Base-by-base conservation (phyloP, 2,329 filamentous ascomycete genomes). In the Pseudogymnoascus sp. region DNA sequence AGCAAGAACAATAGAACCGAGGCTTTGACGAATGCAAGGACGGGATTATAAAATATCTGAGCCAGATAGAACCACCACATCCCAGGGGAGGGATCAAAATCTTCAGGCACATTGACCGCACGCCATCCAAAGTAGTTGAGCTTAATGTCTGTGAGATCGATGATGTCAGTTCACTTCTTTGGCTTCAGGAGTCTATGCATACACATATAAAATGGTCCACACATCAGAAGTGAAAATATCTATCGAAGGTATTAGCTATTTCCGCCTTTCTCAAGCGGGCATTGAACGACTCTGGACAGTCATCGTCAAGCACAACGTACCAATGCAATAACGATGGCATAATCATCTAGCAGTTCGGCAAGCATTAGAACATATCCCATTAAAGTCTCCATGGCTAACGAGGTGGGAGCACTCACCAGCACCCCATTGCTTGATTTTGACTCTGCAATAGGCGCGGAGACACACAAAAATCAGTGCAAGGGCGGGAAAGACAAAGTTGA, bases 1-100 rank as follows among this genome's bases (percentile, higher is more conserved):
- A 77, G 70, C n/a, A 79, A 71, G 63, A 79, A 78, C n/a, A 79
- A 64, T 3, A 80, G 71, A 15, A 79, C 70, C 0, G 78, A 79
- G 1, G 74, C 72, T 66, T 79, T 80, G 62, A 79, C 74, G 8
- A 80, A 70, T 3, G 76, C 75, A 1, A 80, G 66, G 48, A 79
- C 75, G 0, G 78, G 77, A 60, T 78, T 79, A 69, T 80, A 79
- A 1, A 77, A 67, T 7, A 78, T 67, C 45, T 78, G 73, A 29
- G 73, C 48, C n/a, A 55, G n/a, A 9, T 55, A 55, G 48, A 72
- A 25, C 72, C 72, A 75, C 58, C 71, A 67, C 31, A 40, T 8
- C 13, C 58, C 58, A 29, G 58, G 58, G 37, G 35, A 7, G 33
- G 58, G 5, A 42, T 59, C 58, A 31, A 25, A 59, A 33, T 55